Evolutionary conservation across 2,329 filamentous ascomycete species (phyloP).

Genomic region (Monosporascus sp.): DNA sequence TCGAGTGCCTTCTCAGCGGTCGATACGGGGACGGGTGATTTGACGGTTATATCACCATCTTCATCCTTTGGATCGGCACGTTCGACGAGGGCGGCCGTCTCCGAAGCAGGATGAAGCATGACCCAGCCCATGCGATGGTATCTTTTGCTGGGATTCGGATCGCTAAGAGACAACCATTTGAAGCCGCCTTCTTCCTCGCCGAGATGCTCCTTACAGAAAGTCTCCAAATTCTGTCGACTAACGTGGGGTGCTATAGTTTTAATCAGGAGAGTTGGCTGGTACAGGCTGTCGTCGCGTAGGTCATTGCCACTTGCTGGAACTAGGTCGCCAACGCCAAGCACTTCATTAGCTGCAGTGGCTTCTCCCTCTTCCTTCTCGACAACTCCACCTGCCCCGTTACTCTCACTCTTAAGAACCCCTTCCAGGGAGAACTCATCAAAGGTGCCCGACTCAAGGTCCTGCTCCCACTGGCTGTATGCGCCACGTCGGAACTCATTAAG

Average conservation of each 20-base stretch:
- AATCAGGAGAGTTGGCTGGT: constrained; percentile 89
- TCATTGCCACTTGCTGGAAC: constrained; percentile 80
- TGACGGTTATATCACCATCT: constrained; percentile 51
- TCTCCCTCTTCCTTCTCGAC: constrained; percentile 96
- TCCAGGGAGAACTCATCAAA: constrained; percentile 96
- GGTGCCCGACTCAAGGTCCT: constrained; percentile 74
- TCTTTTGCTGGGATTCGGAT: constrained; percentile 94
- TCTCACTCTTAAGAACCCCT: constrained; percentile 89
- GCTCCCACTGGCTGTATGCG: constrained; percentile 82
- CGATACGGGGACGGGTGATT: constrained; percentile 42
- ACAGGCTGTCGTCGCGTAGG: constrained; percentile 80
- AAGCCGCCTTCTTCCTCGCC: constrained; percentile 89
- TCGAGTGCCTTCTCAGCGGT: constrained; percentile 84
- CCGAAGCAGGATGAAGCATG: constrained; percentile 78
- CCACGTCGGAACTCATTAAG: constrained; percentile 75
- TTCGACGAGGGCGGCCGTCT: constrained; percentile 61
- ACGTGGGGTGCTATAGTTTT: constrained; percentile 98
- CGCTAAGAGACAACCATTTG: constrained; percentile 92
- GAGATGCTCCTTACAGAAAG: constrained; percentile 89
- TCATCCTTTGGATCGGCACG: constrained; percentile 70
- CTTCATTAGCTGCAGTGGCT: constrained; percentile 84
- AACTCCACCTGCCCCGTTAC: constrained; percentile 77
- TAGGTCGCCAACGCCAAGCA: constrained; percentile 86
- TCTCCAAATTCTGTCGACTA: constrained; percentile 86
- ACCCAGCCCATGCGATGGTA: constrained; percentile 99